phyloP scores from a whole-genome alignment of 257 asterid genomes.

The Mentha longifolia region DNA sequence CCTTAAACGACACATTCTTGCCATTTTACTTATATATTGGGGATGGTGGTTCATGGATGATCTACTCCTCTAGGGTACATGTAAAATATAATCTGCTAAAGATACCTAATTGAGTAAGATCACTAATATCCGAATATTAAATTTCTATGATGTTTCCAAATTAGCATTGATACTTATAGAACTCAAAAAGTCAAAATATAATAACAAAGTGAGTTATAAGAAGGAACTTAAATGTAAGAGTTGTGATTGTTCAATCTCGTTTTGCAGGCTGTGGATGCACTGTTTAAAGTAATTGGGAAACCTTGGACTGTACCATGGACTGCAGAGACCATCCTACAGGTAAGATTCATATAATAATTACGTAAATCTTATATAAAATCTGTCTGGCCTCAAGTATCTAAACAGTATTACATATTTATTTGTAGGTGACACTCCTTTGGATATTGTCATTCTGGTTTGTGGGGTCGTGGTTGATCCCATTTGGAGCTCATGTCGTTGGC shows the following conservation, averaged over 20 bases:
- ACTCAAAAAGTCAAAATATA: not conserved
- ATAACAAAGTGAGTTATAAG: not conserved
- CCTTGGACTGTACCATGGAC: slow-evolving; percentile 98
- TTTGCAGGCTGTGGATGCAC: slow-evolving; percentile 56
- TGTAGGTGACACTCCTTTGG: slow-evolving; percentile 94
- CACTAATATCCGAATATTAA: not conserved
- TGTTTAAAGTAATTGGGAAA: slow-evolving; percentile 56
- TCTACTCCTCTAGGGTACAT: not conserved
- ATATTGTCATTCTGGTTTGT: slow-evolving; percentile 93
- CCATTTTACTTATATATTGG: not conserved
- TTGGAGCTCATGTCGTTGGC: slow-evolving; percentile 85
- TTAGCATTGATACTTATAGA: not conserved
- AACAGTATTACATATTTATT: not conserved
- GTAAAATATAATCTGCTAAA: not conserved
- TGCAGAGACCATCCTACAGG: slow-evolving; percentile 92
- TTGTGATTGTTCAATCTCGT: slow-evolving; percentile 13
- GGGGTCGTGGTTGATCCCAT: slow-evolving; percentile 97
- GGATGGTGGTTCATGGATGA: slow-evolving; percentile 15
- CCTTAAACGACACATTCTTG: not conserved
- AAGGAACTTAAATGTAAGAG: not conserved
- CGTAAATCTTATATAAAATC: not conserved
- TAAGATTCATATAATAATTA: slow-evolving; percentile 23
- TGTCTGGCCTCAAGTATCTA: not conserved
- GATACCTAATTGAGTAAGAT: not conserved
- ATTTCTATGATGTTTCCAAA: not conserved